A percentile compares a stretch with the other conserved stretches of the same genome.
Evolutionary conservation across 192 early-diverging fungal genomes (phyloP).

Genomic region (Umbelopsis sp.): DNA sequence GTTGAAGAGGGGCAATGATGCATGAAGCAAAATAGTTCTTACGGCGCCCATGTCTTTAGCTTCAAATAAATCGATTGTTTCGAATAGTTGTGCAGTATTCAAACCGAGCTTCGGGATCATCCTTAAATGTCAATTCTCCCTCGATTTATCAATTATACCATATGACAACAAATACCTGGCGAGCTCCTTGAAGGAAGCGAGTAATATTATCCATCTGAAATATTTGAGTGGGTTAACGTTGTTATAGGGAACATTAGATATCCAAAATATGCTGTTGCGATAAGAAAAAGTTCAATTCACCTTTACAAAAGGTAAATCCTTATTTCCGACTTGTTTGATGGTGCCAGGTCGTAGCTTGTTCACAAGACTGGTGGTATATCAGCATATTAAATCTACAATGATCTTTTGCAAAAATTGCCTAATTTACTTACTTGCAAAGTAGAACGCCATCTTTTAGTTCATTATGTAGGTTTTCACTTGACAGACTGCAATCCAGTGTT

Average conservation of each 20-base stretch:
- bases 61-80: constrained; percentile 81
- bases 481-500: constrained; percentile 28
- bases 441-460: constrained; percentile 76
- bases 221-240: too few relatives aligned
- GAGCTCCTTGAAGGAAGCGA: constrained; percentile 73
- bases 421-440: constrained; percentile 65
- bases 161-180: constrained; percentile 40
- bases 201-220: constrained; percentile 82
- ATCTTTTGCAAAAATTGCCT: neutral
- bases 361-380: constrained; percentile 53
- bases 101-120: constrained; percentile 59
- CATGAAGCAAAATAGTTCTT: constrained; percentile 15
- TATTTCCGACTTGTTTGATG: constrained; percentile 71
- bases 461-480: constrained; percentile 54
- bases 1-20: neutral
- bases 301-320: constrained; percentile 75
- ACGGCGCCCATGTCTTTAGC: constrained; percentile 75
- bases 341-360: constrained; percentile 76
- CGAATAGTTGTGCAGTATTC: constrained; percentile 72
- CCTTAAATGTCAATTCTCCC: neutral
- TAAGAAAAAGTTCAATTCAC: constrained; percentile 23
- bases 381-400: neutral
- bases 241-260: too few relatives aligned
- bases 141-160: neutral
- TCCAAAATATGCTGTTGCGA: neutral